Percentiles rank a stretch among this genome's conserved stretches.
Evolutionary conservation across 148 eudicot genomes (phyloP).

Genomic region (Mesembryanthemum crystallinum): DNA sequence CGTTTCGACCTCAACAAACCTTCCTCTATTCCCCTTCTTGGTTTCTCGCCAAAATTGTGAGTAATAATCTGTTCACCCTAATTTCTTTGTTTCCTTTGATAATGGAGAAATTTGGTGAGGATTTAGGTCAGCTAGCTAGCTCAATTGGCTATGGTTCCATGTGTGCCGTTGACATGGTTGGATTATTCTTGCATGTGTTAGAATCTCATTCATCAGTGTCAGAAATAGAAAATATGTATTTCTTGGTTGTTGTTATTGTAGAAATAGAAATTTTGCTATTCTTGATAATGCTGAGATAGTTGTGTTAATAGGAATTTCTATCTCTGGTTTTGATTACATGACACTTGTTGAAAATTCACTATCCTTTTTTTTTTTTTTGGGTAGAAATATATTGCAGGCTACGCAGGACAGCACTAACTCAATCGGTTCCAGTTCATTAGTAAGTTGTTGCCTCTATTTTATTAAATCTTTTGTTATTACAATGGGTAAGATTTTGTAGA

Average conservation of each 20-base stretch:
- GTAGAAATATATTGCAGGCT: conserved; percentile 41
- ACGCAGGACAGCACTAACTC: conserved; percentile 47
- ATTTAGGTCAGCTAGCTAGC: no score
- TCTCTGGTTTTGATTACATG: not conserved
- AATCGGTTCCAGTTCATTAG: conserved; percentile 39
- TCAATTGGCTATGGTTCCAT: no score
- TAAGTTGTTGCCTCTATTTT: conserved; percentile 22
- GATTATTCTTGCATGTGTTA: no score
- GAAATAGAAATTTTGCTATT: not conserved
- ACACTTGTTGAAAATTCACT: not conserved
- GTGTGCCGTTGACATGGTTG: no score
- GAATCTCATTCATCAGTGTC: no score
- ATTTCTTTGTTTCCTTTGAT: not conserved
- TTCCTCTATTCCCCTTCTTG: conserved; percentile 10
- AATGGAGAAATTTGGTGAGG: not conserved
- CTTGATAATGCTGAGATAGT: not conserved
- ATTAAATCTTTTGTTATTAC: not conserved
- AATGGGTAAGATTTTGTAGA: not conserved
- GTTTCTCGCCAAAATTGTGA: conserved; percentile 32
- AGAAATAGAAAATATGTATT: not conserved
- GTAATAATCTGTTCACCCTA: conserved; percentile 1
- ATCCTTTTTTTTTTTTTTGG: not conserved
- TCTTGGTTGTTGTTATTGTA: not conserved
- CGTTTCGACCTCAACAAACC: not conserved
- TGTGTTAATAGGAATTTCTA: not conserved